These are phyloP conservation scores for Xanthoconium stramineum DNA, from an alignment of 768 basidiomycete species.

Conservation along the genomic window DNA sequence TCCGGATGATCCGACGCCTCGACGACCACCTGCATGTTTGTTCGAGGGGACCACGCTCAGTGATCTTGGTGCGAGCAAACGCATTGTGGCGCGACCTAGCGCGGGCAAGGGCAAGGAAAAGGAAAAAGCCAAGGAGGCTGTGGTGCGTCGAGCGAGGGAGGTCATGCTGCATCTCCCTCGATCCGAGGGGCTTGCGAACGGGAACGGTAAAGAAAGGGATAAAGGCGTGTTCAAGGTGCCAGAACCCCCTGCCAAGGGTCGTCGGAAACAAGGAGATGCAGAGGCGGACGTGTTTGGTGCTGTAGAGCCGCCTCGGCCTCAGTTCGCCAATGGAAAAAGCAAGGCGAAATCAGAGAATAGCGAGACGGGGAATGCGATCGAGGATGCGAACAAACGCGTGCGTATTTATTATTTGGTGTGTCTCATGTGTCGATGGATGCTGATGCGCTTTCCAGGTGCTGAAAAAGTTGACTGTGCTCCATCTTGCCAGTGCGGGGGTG, in stretches of 20 bases:
- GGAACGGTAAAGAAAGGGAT: conserved; percentile 4
- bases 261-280: conserved; percentile 13
- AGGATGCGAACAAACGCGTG: conserved; percentile 63
- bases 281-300: conserved; percentile 33
- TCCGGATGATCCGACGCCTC: conserved; percentile 79
- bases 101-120: conserved; percentile 19
- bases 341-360: conserved; percentile 33
- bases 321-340: conserved; percentile 30
- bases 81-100: conserved; percentile 16
- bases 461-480: conserved; percentile 37
- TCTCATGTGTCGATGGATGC: neutral
- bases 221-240: conserved; percentile 45
- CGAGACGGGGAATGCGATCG: conserved; percentile 34
- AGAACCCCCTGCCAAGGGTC: conserved; percentile 35
- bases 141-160: conserved; percentile 34
- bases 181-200: conserved; percentile 11
- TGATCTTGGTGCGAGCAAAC: conserved; percentile 20
- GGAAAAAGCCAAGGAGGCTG: conserved; percentile 19
- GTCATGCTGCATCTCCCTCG: conserved; percentile 39
- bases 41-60: conserved; percentile 5
- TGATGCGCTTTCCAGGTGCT: conserved; percentile 29
- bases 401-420: conserved; percentile 15
- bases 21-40: conserved; percentile 51
- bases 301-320: conserved; percentile 14
- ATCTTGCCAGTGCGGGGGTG: conserved; percentile 32